Percentiles rank a stretch among this genome's conserved stretches.
Evolutionary conservation across 2,329 filamentous ascomycete species (phyloP).

Genomic region (Talaromyces sp.): DNA sequence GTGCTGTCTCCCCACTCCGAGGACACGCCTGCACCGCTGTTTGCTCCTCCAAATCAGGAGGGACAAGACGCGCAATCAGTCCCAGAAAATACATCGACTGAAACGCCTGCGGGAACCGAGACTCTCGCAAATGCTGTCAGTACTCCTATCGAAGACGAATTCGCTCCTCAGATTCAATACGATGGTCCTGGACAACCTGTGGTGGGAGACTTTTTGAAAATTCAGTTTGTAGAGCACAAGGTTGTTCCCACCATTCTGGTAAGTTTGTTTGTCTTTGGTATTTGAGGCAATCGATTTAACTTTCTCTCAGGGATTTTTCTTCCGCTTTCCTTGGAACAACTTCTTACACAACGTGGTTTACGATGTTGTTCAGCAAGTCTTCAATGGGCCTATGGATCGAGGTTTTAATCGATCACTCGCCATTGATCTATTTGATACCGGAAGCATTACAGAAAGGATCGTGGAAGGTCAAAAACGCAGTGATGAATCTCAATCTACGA

Average conservation of each 20-base stretch:
- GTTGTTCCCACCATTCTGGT: conserved; percentile 95
- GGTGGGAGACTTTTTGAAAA: conserved; percentile 91
- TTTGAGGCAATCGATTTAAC: neutral
- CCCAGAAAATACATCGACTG: neutral
- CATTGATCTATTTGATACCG: conserved; percentile 86
- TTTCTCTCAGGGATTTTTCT: conserved; percentile 77
- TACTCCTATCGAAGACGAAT: conserved; percentile 21
- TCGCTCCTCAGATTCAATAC: conserved; percentile 46
- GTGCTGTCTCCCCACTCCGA: conserved; percentile 55
- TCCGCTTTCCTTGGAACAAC: conserved; percentile 98
- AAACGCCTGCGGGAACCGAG: conserved; percentile 14
- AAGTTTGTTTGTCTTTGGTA: conserved; percentile 34
- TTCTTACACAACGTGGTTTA: conserved; percentile 99
- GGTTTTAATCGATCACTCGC: conserved; percentile 87
- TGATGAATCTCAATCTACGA: conserved; percentile 76
- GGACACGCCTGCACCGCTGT: conserved; percentile 65
- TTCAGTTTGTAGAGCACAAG: conserved; percentile 89
- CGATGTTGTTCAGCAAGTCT: conserved; percentile 97
- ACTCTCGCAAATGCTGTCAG: neutral
- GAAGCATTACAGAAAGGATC: conserved; percentile 84
- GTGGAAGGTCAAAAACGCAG: conserved; percentile 84
- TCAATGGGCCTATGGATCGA: conserved; percentile 96
- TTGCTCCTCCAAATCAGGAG: conserved; percentile 41
- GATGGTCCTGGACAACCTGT: conserved; percentile 66
- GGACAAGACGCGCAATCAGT: conserved; percentile 15